These are phyloP conservation scores for Pulicaria dysenterica DNA, from an alignment of 129 eudicot genomes.

Conservation along the genomic window DNA sequence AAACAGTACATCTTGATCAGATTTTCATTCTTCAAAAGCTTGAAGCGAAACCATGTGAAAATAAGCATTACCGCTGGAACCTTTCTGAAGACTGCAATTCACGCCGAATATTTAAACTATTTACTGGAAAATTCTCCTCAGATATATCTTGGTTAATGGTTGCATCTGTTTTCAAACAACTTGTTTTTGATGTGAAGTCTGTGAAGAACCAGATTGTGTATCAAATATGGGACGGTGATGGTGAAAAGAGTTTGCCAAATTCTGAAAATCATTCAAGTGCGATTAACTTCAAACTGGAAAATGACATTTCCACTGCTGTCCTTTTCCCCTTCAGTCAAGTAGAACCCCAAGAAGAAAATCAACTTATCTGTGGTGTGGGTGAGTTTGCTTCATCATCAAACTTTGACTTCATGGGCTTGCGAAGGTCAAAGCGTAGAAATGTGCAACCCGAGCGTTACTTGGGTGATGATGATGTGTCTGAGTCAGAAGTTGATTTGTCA, in stretches of 20 bases:
- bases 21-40: constrained; percentile 73
- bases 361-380: constrained; percentile 21
- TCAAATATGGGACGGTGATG: constrained; percentile 60
- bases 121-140: constrained; percentile 67
- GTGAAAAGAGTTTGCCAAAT: constrained; percentile 28
- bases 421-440: constrained; percentile 79
- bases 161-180: constrained; percentile 66
- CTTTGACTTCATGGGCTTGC: constrained; percentile 46
- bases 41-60: constrained; percentile 65
- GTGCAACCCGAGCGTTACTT: constrained; percentile 76
- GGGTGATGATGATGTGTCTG: constrained; percentile 65
- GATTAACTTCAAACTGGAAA: constrained; percentile 63
- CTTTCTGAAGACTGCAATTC: constrained; percentile 73
- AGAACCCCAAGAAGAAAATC: constrained; percentile 29
- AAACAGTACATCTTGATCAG: constrained; percentile 51
- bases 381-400: constrained; percentile 34
- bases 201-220: constrained; percentile 66
- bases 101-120: constrained; percentile 51
- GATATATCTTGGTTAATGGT: constrained; percentile 88
- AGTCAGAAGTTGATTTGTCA: constrained; percentile 55
- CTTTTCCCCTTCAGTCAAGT: constrained; percentile 42
- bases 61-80: constrained; percentile 75
- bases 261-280: constrained; percentile 43
- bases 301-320: constrained; percentile 49
- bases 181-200: constrained; percentile 66